Evolutionary conservation across 345 rosid genomes (phyloP), one percentile per base, ranked within the genome.

Genomic region (Mercurialis annua): DNA sequence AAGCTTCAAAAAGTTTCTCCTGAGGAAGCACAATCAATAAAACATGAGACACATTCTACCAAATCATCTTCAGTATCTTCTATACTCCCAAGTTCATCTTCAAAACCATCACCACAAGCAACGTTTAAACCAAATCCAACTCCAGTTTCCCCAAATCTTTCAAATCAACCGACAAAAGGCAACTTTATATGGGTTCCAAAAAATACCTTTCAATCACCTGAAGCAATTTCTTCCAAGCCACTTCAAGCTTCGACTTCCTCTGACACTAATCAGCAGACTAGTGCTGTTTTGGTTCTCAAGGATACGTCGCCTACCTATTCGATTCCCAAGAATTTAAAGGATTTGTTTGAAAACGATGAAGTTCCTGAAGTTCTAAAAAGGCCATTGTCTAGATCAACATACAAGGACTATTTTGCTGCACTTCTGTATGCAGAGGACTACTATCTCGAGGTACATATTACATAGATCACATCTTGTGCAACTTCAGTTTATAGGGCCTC

Each of bases 401-500:
- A 81, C 63, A 69, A 38, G 54, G 73, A 72, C 23, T 62, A 63
- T 50, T 81, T 78, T 62, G 62, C 76, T 24, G 75, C 80, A 44
- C 76, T 81, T 57, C 72, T 81, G 6, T 70, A 78, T 77, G 76
- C 82, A 1, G 84, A 81, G 66, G 84, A 81, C 57, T 62, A 42
- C 72, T 78, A 81, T 43, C 38, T 65, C 20, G 76, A 78, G 81
- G 81, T 53, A 53, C 29, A n/a, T n/a, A n/a, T n/a, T n/a, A n/a
- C n/a, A n/a, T n/a, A n/a, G n/a, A n/a, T n/a, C n/a, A n/a, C n/a
- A n/a, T n/a, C n/a, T n/a, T n/a, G n/a, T n/a, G n/a, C n/a, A n/a
- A n/a, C n/a, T n/a, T n/a, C n/a, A n/a, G n/a, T n/a, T n/a, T n/a
- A n/a, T n/a, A n/a, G n/a, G n/a, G n/a, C n/a, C n/a, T n/a, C n/a